Base-by-base conservation (phyloP, 495 filamentous ascomycete genomes). In the Lasiosphaeria ovina region DNA sequence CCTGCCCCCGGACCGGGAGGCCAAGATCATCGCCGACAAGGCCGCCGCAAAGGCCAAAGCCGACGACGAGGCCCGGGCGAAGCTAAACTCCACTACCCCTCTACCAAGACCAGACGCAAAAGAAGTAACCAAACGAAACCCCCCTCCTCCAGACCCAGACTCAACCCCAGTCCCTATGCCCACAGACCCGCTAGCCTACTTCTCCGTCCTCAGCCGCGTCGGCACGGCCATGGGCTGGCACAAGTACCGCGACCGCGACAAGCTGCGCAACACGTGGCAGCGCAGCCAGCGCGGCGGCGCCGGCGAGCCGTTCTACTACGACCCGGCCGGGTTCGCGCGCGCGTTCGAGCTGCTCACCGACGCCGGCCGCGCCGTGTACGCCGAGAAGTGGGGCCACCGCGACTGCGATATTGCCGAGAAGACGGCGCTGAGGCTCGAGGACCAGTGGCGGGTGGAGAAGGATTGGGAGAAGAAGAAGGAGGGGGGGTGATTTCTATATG, bases 261-360 rank as follows among this genome's bases (percentile, higher is more conserved):
- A 11, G 12, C 16, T 9, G 44, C 70, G 83, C 8, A 86, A 87
- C 67, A 81, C 75, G n/a, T 87, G 85, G 85, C 85, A 87, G 63
- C 61, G 61, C 4, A 69, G 71, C 35, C 84, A 86, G 68, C 76
- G 62, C 11, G 85, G 85, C 12, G 85, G 83, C 1, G 60, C 80
- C 57, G 84, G 83, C 6, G 85, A 87, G 66, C 82, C 81, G 10
- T 87, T 79, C 47, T 85, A 85, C 62, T 72, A 84, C 54, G 76
- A 84, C 55, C 65, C 77, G 0, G 73, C 65, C 10, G 84, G 83
- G 4, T 81, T 86, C 61, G 75, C 81, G 6, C 73, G 73, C 36
- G 82, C 75, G 31, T 71, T 85, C 31, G 61, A 69, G 8, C 78
- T 84, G 65, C 72, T 76, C 51, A 84, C 83, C 32, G 77, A 85